Conservation (phyloP, 768 basidiomycete species). For the Cubamyces lactineus region DNA sequence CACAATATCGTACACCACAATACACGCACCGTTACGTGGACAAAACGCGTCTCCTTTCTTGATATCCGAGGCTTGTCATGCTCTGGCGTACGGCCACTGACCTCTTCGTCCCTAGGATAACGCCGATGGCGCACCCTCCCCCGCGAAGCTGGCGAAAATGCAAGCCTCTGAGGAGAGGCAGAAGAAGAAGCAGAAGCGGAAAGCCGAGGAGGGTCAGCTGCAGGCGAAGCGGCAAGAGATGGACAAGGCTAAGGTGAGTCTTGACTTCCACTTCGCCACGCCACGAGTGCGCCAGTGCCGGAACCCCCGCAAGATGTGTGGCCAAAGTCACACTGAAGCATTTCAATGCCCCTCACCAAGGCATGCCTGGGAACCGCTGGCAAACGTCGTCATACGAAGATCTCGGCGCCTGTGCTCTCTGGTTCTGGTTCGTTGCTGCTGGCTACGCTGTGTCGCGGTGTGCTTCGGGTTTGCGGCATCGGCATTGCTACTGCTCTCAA, state of each 20-base stretch:
- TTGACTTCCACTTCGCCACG: not conserved
- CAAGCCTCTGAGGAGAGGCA: constrained; percentile 44
- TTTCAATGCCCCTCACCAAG: not conserved
- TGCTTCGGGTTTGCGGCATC: too few relatives aligned
- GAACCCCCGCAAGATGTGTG: too few relatives aligned
- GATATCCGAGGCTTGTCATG: not conserved
- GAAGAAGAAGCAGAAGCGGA: constrained; percentile 57
- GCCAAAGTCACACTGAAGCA: not conserved
- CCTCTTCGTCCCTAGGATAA: constrained; percentile 29
- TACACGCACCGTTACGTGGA: too few relatives aligned
- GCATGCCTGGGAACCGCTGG: not conserved
- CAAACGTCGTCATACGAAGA: too few relatives aligned
- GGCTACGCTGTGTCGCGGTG: too few relatives aligned
- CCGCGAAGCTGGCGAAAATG: constrained; percentile 37
- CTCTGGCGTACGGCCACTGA: constrained; percentile 12
- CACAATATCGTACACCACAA: not conserved
- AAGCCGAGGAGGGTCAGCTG: constrained; percentile 70
- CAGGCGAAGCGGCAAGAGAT: constrained; percentile 76
- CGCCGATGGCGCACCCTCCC: constrained; percentile 41
- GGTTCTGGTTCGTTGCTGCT: too few relatives aligned
- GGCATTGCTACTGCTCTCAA: too few relatives aligned
- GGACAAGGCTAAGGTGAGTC: constrained; percentile 81
- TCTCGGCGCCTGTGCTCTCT: too few relatives aligned
- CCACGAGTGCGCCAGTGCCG: not conserved
- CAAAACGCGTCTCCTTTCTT: constrained; percentile 1